These are phyloP conservation scores for Trichosporon coremiiforme DNA, from an alignment of 1,284 basidiomycete genomes.

Conservation along the genomic window DNA sequence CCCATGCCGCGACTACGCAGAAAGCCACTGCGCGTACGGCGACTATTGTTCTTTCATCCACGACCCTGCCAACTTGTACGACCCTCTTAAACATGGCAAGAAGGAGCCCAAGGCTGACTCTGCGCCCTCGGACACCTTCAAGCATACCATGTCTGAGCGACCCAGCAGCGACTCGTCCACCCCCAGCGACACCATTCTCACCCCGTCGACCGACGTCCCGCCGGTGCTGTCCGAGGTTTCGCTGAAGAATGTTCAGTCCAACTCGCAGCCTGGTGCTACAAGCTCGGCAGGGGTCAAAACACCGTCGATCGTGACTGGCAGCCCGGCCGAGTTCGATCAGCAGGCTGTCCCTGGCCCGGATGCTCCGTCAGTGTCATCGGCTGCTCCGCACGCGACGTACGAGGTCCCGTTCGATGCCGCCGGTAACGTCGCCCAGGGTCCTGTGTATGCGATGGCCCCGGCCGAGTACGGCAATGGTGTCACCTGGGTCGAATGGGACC, in stretches of 20 bases:
- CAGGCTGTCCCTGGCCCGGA: background rate
- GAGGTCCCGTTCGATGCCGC: background rate
- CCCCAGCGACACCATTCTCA: background rate
- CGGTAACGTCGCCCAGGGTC: background rate
- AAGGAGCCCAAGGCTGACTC: conserved; percentile 29
- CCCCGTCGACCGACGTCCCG: background rate
- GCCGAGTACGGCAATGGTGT: background rate
- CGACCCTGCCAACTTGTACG: conserved; percentile 29
- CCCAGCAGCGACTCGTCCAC: background rate
- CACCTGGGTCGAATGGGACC: background rate
- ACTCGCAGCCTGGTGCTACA: background rate
- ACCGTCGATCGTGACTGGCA: background rate
- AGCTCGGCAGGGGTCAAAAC: background rate
- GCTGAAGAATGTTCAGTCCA: background rate
- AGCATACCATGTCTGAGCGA: conserved; percentile 25
- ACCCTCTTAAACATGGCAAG: conserved; percentile 23
- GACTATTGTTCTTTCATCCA: conserved; percentile 57
- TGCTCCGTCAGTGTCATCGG: background rate
- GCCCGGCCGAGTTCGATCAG: background rate
- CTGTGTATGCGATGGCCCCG: background rate
- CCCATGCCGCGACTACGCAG: conserved; percentile 50
- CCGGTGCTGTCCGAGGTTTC: background rate
- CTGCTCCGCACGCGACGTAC: background rate
- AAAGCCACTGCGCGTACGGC: conserved; percentile 52
- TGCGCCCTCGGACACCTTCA: conserved; percentile 18